phyloP scores from a whole-genome alignment of 2,329 filamentous ascomycete species.

The Ploettnerulaceae sp. region DNA sequence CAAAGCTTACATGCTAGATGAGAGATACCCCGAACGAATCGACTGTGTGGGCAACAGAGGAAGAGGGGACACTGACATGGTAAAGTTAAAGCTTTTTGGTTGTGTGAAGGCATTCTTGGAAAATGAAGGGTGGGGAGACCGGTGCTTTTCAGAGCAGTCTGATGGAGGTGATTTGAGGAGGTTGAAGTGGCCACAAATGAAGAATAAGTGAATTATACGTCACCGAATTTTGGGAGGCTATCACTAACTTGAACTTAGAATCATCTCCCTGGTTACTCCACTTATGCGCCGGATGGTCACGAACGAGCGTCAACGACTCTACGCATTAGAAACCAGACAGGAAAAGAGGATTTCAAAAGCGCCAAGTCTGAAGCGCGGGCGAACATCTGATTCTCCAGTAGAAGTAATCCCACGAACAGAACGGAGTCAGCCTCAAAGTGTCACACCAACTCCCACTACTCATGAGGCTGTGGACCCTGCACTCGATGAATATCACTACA shows the following conservation, averaged over 20 bases:
- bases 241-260: conserved; percentile 22
- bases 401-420: neutral
- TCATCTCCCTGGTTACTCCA: conserved; percentile 29
- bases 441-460: neutral
- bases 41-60: conserved; percentile 27
- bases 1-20: conserved; percentile 34
- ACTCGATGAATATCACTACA: conserved; percentile 16
- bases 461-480: conserved; percentile 14
- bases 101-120: conserved; percentile 29
- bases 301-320: conserved; percentile 33
- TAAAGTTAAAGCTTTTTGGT: conserved; percentile 30
- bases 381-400: neutral
- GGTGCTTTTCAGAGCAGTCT: conserved; percentile 24
- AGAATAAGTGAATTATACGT: conserved; percentile 27
- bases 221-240: neutral
- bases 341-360: conserved; percentile 15
- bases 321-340: conserved; percentile 25
- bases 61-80: conserved; percentile 27
- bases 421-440: neutral
- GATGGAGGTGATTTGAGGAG: conserved; percentile 19
- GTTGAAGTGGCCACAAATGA: conserved; percentile 30
- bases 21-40: conserved; percentile 28
- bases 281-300: conserved; percentile 33
- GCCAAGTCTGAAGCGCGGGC: neutral
- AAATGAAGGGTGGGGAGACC: conserved; percentile 32